A percentile compares a stretch with the other conserved stretches of the same genome.
Conservation (phyloP, 441 rosid species). For the Viola pubescens region DNA sequence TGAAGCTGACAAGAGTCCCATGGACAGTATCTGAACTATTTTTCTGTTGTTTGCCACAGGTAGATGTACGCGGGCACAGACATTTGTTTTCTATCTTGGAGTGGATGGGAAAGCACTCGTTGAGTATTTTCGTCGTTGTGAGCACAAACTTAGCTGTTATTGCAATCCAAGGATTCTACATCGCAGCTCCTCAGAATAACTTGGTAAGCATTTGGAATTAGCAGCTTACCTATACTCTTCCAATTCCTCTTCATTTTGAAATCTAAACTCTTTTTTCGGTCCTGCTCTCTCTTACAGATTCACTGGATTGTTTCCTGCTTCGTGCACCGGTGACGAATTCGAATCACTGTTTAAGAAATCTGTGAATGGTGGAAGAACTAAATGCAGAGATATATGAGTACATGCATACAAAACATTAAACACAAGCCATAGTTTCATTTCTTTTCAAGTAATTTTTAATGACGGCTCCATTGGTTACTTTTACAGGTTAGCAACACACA, state of each 20-base stretch:
- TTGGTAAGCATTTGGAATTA: constrained; percentile 11
- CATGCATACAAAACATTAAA: too few species aligned
- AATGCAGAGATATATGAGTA: too few species aligned
- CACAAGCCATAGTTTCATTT: too few species aligned
- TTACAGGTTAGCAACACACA: too few species aligned
- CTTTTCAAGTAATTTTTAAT: too few species aligned
- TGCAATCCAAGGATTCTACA: constrained; percentile 26
- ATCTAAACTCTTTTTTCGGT: not conserved
- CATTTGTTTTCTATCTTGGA: constrained; percentile 14
- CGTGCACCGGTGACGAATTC: constrained; percentile 10
- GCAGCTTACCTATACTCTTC: not conserved
- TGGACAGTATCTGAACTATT: not conserved
- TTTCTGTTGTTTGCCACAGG: constrained; percentile 10
- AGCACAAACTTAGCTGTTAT: constrained; percentile 20
- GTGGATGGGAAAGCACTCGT: constrained; percentile 32
- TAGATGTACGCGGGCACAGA: constrained; percentile 22
- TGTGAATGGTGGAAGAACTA: too few species aligned
- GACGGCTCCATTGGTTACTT: too few species aligned
- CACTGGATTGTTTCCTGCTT: constrained; percentile 20
- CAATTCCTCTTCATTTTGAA: too few species aligned
- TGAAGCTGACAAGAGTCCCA: not conserved
- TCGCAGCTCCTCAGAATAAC: constrained; percentile 18
- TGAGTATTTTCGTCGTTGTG: constrained; percentile 23
- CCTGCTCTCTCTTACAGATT: constrained; percentile 17
- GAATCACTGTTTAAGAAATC: too few species aligned